Evolutionary conservation across 352 stramenopile genomes (phyloP).

Genomic region (Phytophthora sp.): DNA sequence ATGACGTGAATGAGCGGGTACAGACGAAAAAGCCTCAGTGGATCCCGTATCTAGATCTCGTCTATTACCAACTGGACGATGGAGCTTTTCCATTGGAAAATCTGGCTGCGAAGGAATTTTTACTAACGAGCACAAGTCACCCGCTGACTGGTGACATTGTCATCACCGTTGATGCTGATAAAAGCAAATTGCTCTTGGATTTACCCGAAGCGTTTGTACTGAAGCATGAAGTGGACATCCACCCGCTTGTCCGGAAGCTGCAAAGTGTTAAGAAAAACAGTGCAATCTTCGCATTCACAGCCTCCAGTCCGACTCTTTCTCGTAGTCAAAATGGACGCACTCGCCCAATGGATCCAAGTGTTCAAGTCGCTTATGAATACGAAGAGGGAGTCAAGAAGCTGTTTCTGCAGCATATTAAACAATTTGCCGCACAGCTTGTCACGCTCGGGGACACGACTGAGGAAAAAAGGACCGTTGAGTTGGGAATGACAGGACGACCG

Average conservation of each 20-base stretch:
- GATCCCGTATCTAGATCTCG: constrained; percentile 68
- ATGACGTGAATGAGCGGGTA: constrained; percentile 63
- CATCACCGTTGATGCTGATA: constrained; percentile 60
- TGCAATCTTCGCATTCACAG: constrained; percentile 31
- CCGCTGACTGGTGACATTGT: constrained; percentile 61
- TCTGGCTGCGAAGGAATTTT: constrained; percentile 49
- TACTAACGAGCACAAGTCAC: constrained; percentile 32
- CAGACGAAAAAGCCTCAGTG: constrained; percentile 45
- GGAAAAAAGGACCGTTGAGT: not conserved
- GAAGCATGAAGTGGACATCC: constrained; percentile 67
- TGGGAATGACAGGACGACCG: constrained; percentile 9
- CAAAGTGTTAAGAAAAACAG: constrained; percentile 68
- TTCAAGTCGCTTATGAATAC: constrained; percentile 46
- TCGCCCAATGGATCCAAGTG: constrained; percentile 30
- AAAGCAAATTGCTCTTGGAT: constrained; percentile 56
- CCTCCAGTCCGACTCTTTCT: constrained; percentile 23
- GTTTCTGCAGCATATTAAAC: constrained; percentile 58
- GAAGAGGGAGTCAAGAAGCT: constrained; percentile 62
- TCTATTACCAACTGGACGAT: constrained; percentile 60
- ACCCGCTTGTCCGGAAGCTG: constrained; percentile 61
- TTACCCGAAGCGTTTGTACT: constrained; percentile 76
- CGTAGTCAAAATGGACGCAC: constrained; percentile 21
- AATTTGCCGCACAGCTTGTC: constrained; percentile 61
- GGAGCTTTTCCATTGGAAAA: constrained; percentile 43
- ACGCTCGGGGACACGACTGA: constrained; percentile 62